A percentile compares a stretch with the other conserved stretches of the same genome.
Conservation (phyloP, 2,329 filamentous ascomycete species). For the Dactylellina cionopaga region DNA sequence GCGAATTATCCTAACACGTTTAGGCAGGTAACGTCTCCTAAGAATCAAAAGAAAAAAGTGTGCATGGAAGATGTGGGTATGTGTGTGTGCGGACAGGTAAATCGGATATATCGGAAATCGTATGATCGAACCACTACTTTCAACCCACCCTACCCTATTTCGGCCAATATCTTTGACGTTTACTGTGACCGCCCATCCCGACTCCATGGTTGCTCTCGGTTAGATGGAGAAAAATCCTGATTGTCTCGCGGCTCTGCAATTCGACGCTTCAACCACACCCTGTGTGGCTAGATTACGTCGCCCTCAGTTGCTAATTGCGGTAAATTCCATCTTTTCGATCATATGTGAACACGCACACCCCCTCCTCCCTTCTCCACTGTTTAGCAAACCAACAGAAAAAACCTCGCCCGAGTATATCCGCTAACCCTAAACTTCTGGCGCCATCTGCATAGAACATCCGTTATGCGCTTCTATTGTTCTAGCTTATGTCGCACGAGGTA, state of each 20-base stretch:
- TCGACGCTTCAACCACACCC: constrained; percentile 9
- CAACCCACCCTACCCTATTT: constrained; percentile 32
- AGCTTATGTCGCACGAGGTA: constrained; percentile 27
- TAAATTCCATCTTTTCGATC: constrained; percentile 35
- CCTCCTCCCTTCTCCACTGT: neutral
- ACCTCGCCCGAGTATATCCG: constrained; percentile 31
- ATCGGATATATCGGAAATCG: constrained; percentile 33
- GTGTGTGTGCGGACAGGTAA: too few species aligned
- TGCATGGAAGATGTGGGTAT: too few species aligned
- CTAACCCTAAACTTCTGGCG: constrained; percentile 1
- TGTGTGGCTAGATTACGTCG: constrained; percentile 49
- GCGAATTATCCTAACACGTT: too few species aligned
- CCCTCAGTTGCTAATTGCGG: constrained; percentile 28
- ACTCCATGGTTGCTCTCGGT: constrained; percentile 51
- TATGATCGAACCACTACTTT: constrained; percentile 1
- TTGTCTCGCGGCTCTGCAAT: constrained; percentile 47
- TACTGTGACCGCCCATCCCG: constrained; percentile 28
- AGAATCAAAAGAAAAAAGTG: neutral
- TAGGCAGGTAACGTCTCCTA: constrained; percentile 37
- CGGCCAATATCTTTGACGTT: constrained; percentile 39
- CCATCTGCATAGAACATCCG: constrained; percentile 24
- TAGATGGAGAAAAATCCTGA: constrained; percentile 45
- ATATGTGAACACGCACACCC: neutral
- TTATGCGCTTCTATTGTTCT: constrained; percentile 36
- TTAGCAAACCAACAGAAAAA: neutral